phyloP scores from a whole-genome alignment of 2,329 filamentous ascomycete species.

The Cytospora mali region DNA sequence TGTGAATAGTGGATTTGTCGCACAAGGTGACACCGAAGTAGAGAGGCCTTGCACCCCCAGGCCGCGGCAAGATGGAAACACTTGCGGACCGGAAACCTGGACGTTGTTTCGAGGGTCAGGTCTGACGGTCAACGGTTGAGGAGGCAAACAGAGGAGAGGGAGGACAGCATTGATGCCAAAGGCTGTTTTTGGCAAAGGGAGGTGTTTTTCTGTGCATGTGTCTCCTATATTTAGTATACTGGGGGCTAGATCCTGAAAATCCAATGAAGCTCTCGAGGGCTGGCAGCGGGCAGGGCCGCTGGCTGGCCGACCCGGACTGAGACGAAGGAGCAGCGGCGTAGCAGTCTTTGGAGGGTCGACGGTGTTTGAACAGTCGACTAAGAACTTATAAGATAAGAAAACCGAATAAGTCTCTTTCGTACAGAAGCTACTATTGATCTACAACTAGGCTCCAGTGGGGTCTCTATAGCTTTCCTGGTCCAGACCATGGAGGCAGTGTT shows the following conservation, averaged over 20 bases:
- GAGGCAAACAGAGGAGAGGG: conserved; percentile 6
- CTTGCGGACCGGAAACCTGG: conserved; percentile 1
- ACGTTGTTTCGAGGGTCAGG: conserved; percentile 17
- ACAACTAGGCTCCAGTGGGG: neutral
- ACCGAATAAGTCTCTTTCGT: neutral
- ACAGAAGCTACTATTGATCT: neutral
- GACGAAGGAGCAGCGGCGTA: conserved; percentile 20
- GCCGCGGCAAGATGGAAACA: conserved; percentile 11
- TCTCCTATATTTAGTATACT: conserved; percentile 14
- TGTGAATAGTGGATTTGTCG: conserved; percentile 3
- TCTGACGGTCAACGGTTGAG: conserved; percentile 16
- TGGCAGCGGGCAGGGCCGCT: too few species aligned
- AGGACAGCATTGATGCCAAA: conserved; percentile 7
- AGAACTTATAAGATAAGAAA: neutral
- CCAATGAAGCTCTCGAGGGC: conserved; percentile 12
- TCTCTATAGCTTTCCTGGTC: conserved; percentile 1
- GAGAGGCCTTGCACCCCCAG: conserved; percentile 8
- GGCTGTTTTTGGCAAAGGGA: neutral
- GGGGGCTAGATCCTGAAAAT: conserved; percentile 14
- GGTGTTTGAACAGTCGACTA: neutral
- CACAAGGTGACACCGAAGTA: conserved; percentile 11
- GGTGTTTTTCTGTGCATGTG: neutral
- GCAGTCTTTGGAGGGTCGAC: neutral
- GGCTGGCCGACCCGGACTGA: conserved; percentile 17
- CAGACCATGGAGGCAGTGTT: conserved; percentile 1